phyloP scores from a whole-genome alignment of 2,329 filamentous ascomycete species.

The Sphaerulina populicola region DNA sequence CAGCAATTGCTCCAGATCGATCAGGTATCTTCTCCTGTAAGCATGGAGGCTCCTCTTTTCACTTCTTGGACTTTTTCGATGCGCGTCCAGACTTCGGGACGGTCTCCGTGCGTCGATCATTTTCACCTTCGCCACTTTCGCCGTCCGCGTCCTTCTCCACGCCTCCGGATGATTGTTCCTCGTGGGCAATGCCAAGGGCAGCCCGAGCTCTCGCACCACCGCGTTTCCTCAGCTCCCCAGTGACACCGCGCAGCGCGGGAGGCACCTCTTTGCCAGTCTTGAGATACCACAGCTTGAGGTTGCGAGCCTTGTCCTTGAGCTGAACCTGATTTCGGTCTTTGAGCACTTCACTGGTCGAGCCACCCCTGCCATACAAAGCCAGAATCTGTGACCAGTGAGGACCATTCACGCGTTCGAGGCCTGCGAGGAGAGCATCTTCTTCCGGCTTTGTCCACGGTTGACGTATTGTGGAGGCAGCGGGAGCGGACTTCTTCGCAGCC shows the following conservation, averaged over 20 bases:
- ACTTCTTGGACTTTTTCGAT: constrained; percentile 15
- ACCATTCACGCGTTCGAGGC: constrained; percentile 78
- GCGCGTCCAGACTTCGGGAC: constrained; percentile 4
- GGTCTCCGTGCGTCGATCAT: constrained; percentile 1
- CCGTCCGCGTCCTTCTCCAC: constrained; percentile 6
- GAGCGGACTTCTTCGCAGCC: constrained; percentile 14
- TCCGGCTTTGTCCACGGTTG: constrained; percentile 83
- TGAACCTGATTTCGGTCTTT: constrained; percentile 88
- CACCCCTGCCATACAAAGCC: constrained; percentile 70
- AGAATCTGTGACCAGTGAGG: constrained; percentile 92
- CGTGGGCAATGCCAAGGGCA: constrained; percentile 24
- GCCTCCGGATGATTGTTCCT: constrained; percentile 6
- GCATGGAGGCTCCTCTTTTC: not conserved
- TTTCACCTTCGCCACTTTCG: constrained; percentile 10
- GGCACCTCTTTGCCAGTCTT: constrained; percentile 89
- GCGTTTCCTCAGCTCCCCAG: constrained; percentile 74
- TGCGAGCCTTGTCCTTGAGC: constrained; percentile 83
- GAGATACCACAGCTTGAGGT: constrained; percentile 82
- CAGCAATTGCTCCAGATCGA: too few species aligned
- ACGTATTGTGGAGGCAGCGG: constrained; percentile 34
- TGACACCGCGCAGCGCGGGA: constrained; percentile 77
- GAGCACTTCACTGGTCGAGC: constrained; percentile 70
- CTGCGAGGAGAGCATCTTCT: constrained; percentile 81
- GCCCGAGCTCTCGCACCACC: constrained; percentile 32
- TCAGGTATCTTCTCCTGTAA: not conserved